Base-by-base conservation (phyloP, 345 rosid genomes). In the Rhizophora mangle region DNA sequence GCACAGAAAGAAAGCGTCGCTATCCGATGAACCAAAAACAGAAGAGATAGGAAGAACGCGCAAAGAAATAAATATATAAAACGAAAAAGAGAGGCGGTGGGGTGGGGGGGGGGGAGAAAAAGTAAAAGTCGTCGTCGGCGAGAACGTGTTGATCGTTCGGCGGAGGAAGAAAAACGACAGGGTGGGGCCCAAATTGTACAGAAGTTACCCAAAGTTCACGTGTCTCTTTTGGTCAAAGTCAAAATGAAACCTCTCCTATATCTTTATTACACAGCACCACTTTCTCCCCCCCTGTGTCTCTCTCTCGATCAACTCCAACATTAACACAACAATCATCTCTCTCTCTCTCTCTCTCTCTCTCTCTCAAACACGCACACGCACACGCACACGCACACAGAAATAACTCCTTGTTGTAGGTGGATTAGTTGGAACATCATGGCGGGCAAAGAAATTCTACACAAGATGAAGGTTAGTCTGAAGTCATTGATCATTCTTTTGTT, bases 391-490 rank as follows among this genome's bases (percentile, higher is more conserved):
- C 34, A 8, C 16, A 30, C 37, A 29, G 29, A 16, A 21, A 4
- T 0, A 24, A 53, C 57, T 37, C 52, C 26, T 55, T 71, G 47
- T 70, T 60, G 4, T 21, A 16, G 13, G 11, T 26, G 22, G 37
- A 61, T 8, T 51, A 32, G n/a, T 79, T 59, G 34, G 80, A 90
- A 86, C 94, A 65, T 74, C 53, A 86, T 89, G 64, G 62, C 78
- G 47, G 86, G 93, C 76, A 79, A 66, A 70, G 91, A 88, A 63
- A 87, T 91, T 85, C 84, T 91, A 70, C 86, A 84, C 13, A 88
- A 87, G 83, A 87, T 91, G 78, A 91, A 87, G 92, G 96, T 88
- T 36, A 22, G 85, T 75, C 20, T 7, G 29, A 18, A n/a, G 8
- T 27, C n/a, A 34, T 52, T 22, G 30, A 26, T 36, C 18, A 16